Percentiles rank a stretch among this genome's conserved stretches.
Conservation (phyloP, 305 asterid species). For the Fraxinus latifolia region DNA sequence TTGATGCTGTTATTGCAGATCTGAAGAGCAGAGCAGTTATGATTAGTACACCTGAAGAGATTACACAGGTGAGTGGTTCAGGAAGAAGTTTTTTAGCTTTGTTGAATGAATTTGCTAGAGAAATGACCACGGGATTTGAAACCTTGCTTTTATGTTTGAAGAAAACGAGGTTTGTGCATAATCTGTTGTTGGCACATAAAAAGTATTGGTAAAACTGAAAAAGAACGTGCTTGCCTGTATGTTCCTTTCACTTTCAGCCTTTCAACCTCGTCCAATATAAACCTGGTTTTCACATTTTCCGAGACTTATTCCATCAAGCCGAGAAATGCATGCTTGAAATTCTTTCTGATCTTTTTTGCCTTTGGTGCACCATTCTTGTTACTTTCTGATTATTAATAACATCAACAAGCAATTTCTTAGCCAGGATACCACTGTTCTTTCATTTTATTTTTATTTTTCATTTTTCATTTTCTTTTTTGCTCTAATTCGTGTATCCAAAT, state of each 20-base stretch:
- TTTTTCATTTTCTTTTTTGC: background rate
- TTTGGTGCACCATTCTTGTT: background rate
- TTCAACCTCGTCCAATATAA: background rate
- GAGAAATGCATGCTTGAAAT: background rate
- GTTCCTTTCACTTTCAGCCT: background rate
- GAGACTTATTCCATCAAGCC: background rate
- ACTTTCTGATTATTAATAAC: no score
- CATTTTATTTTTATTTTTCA: background rate
- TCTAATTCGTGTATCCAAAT: slow-evolving; percentile 28
- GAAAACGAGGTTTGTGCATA: background rate
- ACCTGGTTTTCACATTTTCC: background rate
- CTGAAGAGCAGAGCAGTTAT: slow-evolving; percentile 74
- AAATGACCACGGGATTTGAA: background rate
- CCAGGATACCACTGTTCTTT: background rate
- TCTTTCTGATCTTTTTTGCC: background rate
- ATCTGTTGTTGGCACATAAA: background rate
- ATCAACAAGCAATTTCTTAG: no score
- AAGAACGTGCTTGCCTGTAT: background rate
- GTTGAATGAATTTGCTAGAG: slow-evolving; percentile 2
- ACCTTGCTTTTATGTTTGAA: background rate
- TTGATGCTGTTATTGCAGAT: slow-evolving; percentile 70
- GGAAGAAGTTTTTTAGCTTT: background rate
- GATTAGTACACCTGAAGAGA: slow-evolving; percentile 91
- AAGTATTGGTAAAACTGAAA: background rate
- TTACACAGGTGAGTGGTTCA: slow-evolving; percentile 63